These are phyloP conservation scores for Aspergillus udagawae DNA, from an alignment of 2,329 filamentous ascomycete species.

Conservation along the genomic window DNA sequence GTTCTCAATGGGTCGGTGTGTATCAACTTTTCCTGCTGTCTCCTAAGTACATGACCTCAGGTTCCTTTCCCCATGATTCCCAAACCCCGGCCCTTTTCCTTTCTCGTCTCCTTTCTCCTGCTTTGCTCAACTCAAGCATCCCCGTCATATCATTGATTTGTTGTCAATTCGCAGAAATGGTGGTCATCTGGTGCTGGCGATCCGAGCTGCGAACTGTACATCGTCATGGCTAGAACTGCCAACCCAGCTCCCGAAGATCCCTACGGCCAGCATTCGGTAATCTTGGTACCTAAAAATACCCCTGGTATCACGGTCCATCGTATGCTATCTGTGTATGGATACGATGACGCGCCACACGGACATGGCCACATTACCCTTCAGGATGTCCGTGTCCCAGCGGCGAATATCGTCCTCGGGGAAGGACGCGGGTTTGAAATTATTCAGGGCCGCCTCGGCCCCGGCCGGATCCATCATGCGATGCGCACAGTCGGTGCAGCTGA, in stretches of 20 bases:
- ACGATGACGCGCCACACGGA: slow-evolving; percentile 96
- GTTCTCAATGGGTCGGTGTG: slow-evolving; percentile 80
- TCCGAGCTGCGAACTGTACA: slow-evolving; percentile 84
- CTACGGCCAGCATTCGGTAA: slow-evolving; percentile 89
- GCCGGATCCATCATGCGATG: slow-evolving; percentile 98
- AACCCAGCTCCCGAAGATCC: slow-evolving; percentile 69
- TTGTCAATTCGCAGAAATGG: slow-evolving; percentile 70
- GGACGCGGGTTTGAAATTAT: slow-evolving; percentile 97
- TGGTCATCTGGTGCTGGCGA: slow-evolving; percentile 97
- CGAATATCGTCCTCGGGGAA: slow-evolving; percentile 85
- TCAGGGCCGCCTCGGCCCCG: slow-evolving; percentile 90
- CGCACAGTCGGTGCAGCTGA: slow-evolving; percentile 87
- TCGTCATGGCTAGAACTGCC: slow-evolving; percentile 95
- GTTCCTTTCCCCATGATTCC: too few species aligned
- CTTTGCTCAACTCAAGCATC: too few species aligned
- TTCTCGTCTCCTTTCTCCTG: too few species aligned
- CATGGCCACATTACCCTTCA: slow-evolving; percentile 89
- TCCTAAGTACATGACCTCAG: too few species aligned
- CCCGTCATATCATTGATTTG: neutral
- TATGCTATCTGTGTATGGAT: slow-evolving; percentile 92
- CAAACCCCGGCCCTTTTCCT: too few species aligned
- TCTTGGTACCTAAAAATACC: slow-evolving; percentile 76
- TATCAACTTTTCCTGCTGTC: too few species aligned
- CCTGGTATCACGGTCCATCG: slow-evolving; percentile 89
- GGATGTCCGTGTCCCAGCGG: slow-evolving; percentile 80